Percentiles rank a stretch among this genome's conserved stretches.
These are phyloP conservation scores for Naganishia vishniacii DNA, from an alignment of 768 basidiomycete species.

Conservation along the genomic window DNA sequence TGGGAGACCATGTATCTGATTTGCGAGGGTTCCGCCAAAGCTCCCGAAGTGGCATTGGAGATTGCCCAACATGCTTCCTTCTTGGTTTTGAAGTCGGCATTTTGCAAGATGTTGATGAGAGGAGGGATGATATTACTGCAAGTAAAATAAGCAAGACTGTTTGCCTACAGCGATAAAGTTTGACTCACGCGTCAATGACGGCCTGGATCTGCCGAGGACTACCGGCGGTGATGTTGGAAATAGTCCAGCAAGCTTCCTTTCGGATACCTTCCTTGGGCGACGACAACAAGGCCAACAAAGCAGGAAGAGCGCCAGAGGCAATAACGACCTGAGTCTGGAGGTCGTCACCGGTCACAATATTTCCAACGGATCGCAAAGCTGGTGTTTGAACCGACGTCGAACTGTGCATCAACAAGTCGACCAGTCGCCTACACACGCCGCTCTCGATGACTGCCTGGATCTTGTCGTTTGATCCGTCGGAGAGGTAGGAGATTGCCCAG, in stretches of 20 bases:
- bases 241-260: slow-evolving; percentile 99
- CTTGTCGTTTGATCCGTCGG: slow-evolving; percentile 98
- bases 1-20: slow-evolving; percentile 97
- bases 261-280: slow-evolving; percentile 98
- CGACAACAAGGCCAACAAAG: slow-evolving; percentile 82
- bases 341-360: slow-evolving; percentile 98
- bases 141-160: slow-evolving; percentile 72
- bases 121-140: slow-evolving; percentile 72
- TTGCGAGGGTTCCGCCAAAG: slow-evolving; percentile 89
- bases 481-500: slow-evolving; percentile 99
- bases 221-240: slow-evolving; percentile 96
- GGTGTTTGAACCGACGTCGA: slow-evolving; percentile 91
- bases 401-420: slow-evolving; percentile 81
- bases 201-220: slow-evolving; percentile 94
- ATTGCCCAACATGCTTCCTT: slow-evolving; percentile 99
- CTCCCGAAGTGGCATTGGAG: slow-evolving; percentile 97
- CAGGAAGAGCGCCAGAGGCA: slow-evolving; percentile 92
- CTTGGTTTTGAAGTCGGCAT: slow-evolving; percentile 98
- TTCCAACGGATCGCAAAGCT: slow-evolving; percentile 94
- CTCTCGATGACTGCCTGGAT: slow-evolving; percentile 99
- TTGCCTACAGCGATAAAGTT: slow-evolving; percentile 65
- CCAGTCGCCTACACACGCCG: slow-evolving; percentile 92
- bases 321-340: slow-evolving; percentile 99
- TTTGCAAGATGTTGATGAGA: slow-evolving; percentile 92
- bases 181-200: slow-evolving; percentile 86